These are phyloP conservation scores for Tetrapyrgos nigripes DNA, from an alignment of 1,284 basidiomycete species.

Conservation along the genomic window DNA sequence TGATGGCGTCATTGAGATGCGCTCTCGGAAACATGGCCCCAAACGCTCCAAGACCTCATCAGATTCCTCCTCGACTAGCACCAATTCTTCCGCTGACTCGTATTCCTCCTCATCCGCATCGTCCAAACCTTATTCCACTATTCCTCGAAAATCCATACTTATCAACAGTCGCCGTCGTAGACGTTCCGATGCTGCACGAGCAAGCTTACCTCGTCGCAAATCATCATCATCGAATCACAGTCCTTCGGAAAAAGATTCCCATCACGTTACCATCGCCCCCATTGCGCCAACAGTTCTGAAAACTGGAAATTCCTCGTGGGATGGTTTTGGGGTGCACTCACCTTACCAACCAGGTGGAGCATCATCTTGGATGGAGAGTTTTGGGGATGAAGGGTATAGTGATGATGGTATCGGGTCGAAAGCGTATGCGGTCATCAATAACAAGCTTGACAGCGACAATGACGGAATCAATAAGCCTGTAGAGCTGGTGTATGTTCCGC, in stretches of 20 bases:
- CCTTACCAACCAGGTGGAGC: background rate
- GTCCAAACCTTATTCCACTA: conserved; percentile 26
- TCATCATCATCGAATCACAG: conserved; percentile 42
- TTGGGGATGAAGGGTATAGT: conserved; percentile 31
- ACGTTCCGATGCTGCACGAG: conserved; percentile 24
- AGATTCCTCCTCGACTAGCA: conserved; percentile 33
- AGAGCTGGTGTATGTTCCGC: conserved; percentile 80
- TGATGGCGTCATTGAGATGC: conserved; percentile 75
- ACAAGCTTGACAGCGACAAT: conserved; percentile 16
- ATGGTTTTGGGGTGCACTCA: conserved; percentile 29
- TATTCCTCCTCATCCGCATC: conserved; percentile 43
- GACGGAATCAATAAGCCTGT: conserved; percentile 46
- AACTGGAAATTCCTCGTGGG: conserved; percentile 62
- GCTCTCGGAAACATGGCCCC: conserved; percentile 35
- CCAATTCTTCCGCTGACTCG: conserved; percentile 10
- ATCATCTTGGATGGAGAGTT: conserved; percentile 34
- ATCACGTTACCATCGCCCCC: conserved; percentile 88
- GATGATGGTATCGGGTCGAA: conserved; percentile 23
- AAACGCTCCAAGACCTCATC: conserved; percentile 38
- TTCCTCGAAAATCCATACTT: conserved; percentile 15
- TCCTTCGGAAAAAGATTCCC: conserved; percentile 20
- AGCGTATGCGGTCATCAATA: conserved; percentile 12
- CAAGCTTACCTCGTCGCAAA: conserved; percentile 37
- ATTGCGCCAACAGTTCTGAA: conserved; percentile 96
- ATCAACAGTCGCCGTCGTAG: conserved; percentile 20